phyloP scores from a whole-genome alignment of 352 stramenopile genomes.

The Globisporangium heterothallicum region DNA sequence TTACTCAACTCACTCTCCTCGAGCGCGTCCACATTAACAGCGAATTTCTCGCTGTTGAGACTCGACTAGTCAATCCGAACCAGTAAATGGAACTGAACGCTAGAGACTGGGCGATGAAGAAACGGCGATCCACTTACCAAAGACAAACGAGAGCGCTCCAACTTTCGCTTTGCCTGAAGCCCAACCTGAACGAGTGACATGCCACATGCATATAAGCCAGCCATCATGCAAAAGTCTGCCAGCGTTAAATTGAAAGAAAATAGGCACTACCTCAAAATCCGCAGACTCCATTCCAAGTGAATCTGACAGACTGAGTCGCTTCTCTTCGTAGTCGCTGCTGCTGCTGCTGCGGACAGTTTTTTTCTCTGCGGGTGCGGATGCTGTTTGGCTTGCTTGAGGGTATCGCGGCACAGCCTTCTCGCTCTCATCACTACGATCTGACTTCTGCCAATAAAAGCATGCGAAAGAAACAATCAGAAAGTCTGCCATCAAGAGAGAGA shows the following conservation, averaged over 20 bases:
- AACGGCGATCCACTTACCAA: constrained; percentile 22
- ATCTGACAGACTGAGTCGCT: constrained; percentile 47
- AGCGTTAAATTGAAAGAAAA: no score
- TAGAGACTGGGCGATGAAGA: neutral
- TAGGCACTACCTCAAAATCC: constrained; percentile 84
- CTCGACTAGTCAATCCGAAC: constrained; percentile 36
- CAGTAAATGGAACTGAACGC: neutral
- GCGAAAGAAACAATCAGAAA: no score
- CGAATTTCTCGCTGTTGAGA: constrained; percentile 72
- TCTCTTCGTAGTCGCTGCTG: constrained; percentile 16
- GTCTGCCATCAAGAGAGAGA: no score
- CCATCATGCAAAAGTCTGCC: neutral
- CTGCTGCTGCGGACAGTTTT: constrained; percentile 5
- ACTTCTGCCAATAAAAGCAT: constrained; percentile 4
- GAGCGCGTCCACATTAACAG: constrained; percentile 54
- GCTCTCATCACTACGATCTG: constrained; percentile 1
- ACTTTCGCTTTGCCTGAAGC: constrained; percentile 32
- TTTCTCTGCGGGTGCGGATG: constrained; percentile 4
- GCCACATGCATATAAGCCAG: neutral
- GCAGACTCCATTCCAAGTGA: constrained; percentile 70
- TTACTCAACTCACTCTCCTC: constrained; percentile 39
- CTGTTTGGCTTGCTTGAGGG: neutral
- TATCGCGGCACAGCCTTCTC: neutral
- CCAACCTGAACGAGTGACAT: constrained; percentile 29
- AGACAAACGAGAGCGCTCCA: constrained; percentile 41